Evolutionary conservation across 108 stramenopile species (phyloP).

Genomic region (Parietichytrium sp.): DNA sequence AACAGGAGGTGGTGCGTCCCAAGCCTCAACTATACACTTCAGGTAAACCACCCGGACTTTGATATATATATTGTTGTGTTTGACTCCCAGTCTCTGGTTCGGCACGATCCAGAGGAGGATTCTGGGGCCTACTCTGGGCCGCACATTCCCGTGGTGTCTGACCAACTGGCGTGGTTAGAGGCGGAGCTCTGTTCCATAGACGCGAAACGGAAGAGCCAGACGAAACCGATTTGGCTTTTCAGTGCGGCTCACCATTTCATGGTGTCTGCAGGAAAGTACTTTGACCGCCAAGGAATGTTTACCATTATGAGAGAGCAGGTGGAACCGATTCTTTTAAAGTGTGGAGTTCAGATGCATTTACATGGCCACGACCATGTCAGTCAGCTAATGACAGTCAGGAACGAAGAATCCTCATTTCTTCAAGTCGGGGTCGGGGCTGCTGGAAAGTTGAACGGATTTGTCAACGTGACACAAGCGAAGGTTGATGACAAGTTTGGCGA

Average conservation of each 20-base stretch:
- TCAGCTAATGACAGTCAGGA: neutral
- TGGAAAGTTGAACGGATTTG: neutral
- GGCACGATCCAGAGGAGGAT: neutral
- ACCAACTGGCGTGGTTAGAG: slow-evolving; percentile 26
- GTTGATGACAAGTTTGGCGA: neutral
- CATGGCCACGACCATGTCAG: slow-evolving; percentile 28
- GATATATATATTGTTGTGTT: slow-evolving; percentile 8
- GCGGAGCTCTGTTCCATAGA: neutral
- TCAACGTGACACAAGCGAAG: neutral
- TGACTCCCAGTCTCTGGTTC: slow-evolving; percentile 27
- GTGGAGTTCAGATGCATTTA: neutral
- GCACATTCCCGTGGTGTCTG: neutral
- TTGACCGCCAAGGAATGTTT: neutral
- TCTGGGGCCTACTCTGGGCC: neutral
- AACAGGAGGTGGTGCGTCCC: slow-evolving; percentile 35
- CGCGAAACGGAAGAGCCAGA: neutral
- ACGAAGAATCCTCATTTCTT: neutral
- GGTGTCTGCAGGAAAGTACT: neutral
- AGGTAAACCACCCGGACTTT: neutral
- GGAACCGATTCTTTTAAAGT: neutral
- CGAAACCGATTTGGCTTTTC: neutral
- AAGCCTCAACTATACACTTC: neutral
- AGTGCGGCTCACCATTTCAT: slow-evolving; percentile 14
- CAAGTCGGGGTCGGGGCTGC: slow-evolving; percentile 1
- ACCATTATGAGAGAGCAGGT: neutral